These are phyloP conservation scores for Bothriochloa decipiens DNA, from an alignment of 176 grass and related monocot species.

Conservation along the genomic window DNA sequence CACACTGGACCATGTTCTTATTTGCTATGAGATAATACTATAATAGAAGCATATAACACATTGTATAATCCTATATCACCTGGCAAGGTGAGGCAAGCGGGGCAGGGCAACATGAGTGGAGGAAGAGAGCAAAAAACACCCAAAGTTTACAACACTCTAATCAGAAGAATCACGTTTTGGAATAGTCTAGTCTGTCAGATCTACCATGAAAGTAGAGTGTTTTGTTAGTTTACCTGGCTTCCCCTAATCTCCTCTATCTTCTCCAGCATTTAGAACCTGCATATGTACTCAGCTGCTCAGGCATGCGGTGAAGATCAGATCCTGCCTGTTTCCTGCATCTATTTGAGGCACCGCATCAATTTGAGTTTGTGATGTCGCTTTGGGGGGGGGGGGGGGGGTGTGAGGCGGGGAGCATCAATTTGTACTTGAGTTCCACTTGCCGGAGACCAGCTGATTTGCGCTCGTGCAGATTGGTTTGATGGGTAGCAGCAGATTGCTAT, in stretches of 20 bases:
- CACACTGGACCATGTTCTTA: not conserved
- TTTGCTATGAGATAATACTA: not conserved
- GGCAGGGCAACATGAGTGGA: not conserved
- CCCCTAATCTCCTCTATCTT: not conserved
- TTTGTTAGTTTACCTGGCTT: not conserved
- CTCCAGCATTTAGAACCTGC: not conserved
- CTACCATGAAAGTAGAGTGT: no score
- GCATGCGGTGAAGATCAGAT: not conserved
- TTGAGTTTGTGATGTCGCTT: not conserved
- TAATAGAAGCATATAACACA: not conserved
- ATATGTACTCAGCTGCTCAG: not conserved
- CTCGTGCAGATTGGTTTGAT: not conserved
- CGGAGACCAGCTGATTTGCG: not conserved
- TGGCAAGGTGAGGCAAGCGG: not conserved
- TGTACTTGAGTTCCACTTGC: not conserved
- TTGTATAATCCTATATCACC: not conserved
- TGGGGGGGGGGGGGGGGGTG: not conserved
- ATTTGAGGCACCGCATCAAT: not conserved
- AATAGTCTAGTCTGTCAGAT: not conserved
- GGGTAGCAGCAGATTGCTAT: not conserved
- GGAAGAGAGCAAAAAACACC: not conserved
- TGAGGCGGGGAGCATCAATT: not conserved
- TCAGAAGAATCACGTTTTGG: not conserved
- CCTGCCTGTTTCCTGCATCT: not conserved
- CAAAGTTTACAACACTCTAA: not conserved